phyloP scores from a whole-genome alignment of 371 early-diverging fungal species.

The Funneliformis caledonium region DNA sequence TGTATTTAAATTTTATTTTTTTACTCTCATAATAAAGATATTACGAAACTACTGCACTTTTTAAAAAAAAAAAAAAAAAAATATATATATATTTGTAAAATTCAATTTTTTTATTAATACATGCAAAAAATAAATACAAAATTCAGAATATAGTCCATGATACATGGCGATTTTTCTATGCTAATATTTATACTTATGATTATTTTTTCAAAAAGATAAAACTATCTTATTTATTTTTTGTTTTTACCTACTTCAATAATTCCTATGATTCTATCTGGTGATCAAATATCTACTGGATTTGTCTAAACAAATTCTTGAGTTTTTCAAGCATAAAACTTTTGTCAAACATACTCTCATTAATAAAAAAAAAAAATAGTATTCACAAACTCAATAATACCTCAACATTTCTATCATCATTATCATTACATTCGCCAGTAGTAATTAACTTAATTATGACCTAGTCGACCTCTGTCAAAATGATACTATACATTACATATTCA shows the following conservation, averaged over 20 bases:
- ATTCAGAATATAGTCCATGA: background rate
- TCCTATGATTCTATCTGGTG: background rate
- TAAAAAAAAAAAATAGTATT: too few species aligned
- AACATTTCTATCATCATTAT: background rate
- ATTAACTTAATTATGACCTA: slow-evolving; percentile 5
- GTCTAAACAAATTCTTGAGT: background rate
- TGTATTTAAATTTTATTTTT: too few species aligned
- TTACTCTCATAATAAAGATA: too few species aligned
- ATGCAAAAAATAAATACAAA: too few species aligned
- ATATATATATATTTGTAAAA: too few species aligned
- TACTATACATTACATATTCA: too few species aligned
- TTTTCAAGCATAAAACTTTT: background rate
- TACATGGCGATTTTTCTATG: too few species aligned
- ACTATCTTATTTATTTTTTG: background rate
- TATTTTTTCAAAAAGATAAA: background rate
- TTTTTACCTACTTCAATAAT: slow-evolving; percentile 4
- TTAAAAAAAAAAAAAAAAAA: too few species aligned
- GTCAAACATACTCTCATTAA: too few species aligned
- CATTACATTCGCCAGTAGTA: background rate
- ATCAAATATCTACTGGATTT: background rate
- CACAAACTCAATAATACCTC: background rate
- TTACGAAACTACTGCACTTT: too few species aligned
- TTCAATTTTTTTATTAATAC: too few species aligned
- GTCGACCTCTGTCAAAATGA: background rate
- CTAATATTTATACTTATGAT: background rate